Conservation (phyloP, 202 grass and related monocot species). For the Schoenoplectus tabernaemontani region DNA sequence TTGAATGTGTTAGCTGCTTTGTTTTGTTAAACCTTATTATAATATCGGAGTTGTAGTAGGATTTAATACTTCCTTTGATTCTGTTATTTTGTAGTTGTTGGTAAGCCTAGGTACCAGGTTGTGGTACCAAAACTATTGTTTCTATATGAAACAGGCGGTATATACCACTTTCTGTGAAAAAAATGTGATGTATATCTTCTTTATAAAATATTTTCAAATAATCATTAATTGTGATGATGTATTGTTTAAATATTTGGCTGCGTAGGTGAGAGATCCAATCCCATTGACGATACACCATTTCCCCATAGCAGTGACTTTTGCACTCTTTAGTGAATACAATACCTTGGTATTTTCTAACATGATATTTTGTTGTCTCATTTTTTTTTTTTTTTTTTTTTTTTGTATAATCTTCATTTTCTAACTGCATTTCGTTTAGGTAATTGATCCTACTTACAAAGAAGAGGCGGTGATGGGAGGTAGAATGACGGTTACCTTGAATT, state of each 20-base stretch:
- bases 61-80: no score
- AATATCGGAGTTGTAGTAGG: no score
- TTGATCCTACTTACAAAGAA: conserved; percentile 96
- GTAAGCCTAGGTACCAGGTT: no score
- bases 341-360: conserved; percentile 57
- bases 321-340: conserved; percentile 73
- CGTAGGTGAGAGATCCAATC: conserved; percentile 83
- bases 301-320: conserved; percentile 91
- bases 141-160: no score
- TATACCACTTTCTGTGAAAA: no score
- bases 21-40: no score
- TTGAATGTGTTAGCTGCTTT: no score
- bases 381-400: neutral
- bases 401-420: neutral
- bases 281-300: conserved; percentile 86
- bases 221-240: neutral
- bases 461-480: conserved; percentile 86
- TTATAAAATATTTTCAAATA: neutral
- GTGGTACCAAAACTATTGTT: no score
- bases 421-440: conserved; percentile 37
- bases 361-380: neutral
- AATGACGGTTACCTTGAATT: conserved; percentile 87
- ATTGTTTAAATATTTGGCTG: conserved; percentile 1
- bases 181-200: no score
- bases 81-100: no score